Evolutionary conservation across 2,329 filamentous ascomycete genomes (phyloP).

Genomic region (Neonectria faginata): DNA sequence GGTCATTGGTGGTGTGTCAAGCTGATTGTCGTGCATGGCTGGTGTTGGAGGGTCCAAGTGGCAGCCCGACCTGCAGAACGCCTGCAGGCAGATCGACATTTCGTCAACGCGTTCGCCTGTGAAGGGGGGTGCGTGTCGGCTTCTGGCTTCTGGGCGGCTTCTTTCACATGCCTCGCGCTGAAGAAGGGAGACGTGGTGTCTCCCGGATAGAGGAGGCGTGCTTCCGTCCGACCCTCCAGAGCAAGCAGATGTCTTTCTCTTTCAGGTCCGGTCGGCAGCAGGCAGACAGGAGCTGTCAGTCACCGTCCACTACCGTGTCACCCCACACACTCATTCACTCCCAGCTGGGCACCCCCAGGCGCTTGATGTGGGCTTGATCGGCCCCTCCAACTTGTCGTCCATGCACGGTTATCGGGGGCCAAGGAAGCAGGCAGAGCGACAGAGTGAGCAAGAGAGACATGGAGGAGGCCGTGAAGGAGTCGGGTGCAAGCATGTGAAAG

Average conservation of each 20-base stretch:
- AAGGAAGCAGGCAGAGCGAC: background rate
- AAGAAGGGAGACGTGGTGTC: background rate
- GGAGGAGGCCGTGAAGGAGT: background rate
- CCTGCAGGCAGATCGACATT: constrained; percentile 30
- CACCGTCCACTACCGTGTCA: background rate
- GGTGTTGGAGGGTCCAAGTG: constrained; percentile 5
- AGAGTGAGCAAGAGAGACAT: background rate
- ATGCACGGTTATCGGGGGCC: constrained; percentile 19
- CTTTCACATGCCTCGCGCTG: constrained; percentile 17
- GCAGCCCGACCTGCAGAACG: constrained; percentile 16
- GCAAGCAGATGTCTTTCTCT: constrained; percentile 10
- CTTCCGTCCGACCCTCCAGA: constrained; percentile 2
- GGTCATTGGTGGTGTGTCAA: constrained; percentile 5
- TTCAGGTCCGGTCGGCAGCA: background rate
- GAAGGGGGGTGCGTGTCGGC: background rate
- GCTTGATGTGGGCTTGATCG: constrained; percentile 11
- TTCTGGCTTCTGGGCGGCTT: background rate
- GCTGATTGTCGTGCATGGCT: constrained; percentile 25
- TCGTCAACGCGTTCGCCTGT: constrained; percentile 8
- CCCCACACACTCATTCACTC: background rate
- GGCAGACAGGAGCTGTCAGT: no score
- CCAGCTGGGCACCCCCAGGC: background rate
- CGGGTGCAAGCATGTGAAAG: background rate
- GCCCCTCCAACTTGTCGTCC: constrained; percentile 15
- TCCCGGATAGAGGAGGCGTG: background rate